Evolutionary conservation across 345 rosid genomes (phyloP).

Genomic region (Gossypium rotundifolium): DNA sequence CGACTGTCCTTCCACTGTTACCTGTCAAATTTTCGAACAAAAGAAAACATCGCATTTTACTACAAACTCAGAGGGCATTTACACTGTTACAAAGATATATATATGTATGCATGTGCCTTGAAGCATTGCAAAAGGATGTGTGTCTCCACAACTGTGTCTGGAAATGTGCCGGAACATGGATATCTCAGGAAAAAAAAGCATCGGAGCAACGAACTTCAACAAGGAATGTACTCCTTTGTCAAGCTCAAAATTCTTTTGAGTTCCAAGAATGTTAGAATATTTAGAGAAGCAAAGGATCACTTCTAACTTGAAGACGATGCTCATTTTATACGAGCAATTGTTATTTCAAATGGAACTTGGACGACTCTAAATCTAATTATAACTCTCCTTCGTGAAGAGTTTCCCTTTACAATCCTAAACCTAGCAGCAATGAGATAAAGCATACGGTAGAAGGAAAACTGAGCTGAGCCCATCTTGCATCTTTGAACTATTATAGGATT

Average conservation of each 20-base stretch:
- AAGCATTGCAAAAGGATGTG: not conserved
- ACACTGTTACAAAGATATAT: no score
- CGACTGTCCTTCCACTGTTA: conserved; percentile 78
- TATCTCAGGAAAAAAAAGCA: no score
- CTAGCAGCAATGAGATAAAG: not conserved
- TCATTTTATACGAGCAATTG: not conserved
- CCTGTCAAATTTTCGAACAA: conserved; percentile 35
- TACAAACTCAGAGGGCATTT: not conserved
- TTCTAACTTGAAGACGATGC: not conserved
- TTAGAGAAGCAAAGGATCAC: not conserved
- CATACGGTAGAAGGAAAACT: not conserved
- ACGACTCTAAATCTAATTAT: not conserved
- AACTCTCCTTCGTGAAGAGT: not conserved
- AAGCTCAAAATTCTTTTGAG: not conserved
- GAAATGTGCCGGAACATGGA: no score
- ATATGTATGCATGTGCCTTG: not conserved
- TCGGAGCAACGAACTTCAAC: not conserved
- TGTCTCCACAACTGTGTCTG: not conserved
- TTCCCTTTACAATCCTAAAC: not conserved
- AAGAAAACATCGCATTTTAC: not conserved
- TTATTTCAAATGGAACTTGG: not conserved
- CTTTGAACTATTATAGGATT: not conserved
- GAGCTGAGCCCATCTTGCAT: not conserved
- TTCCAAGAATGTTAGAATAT: not conserved
- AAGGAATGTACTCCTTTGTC: not conserved